Percentiles rank a stretch among this genome's conserved stretches.
Evolutionary conservation across 2,329 filamentous ascomycete genomes (phyloP).

Genomic region (Amylocarpus encephaloides): DNA sequence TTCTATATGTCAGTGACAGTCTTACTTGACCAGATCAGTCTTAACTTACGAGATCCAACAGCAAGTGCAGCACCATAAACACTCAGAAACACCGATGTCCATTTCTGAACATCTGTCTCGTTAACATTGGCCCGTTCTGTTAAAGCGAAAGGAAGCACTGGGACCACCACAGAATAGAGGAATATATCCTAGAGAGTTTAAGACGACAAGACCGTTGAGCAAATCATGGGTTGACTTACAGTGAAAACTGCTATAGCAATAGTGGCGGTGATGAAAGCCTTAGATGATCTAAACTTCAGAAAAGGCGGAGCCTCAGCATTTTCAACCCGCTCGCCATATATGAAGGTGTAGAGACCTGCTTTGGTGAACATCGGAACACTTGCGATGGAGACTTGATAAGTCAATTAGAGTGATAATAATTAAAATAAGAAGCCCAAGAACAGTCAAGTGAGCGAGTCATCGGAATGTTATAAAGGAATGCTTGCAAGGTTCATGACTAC

Average conservation of each 20-base stretch:
- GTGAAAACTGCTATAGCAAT: conserved; percentile 25
- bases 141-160: conserved; percentile 64
- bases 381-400: neutral
- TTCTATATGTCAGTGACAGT: conserved; percentile 17
- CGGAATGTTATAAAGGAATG: too few relatives aligned
- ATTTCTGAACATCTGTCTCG: conserved; percentile 51
- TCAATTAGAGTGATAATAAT: neutral
- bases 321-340: conserved; percentile 22
- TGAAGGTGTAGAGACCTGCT: conserved; percentile 19
- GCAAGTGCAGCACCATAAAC: conserved; percentile 64
- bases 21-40: too few relatives aligned
- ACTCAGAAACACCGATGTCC: conserved; percentile 67
- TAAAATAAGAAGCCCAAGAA: too few relatives aligned
- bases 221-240: conserved; percentile 6
- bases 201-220: neutral
- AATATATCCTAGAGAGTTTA: conserved; percentile 45
- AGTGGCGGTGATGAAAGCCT: conserved; percentile 22
- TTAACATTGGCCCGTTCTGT: conserved; percentile 46
- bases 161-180: conserved; percentile 57
- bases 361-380: conserved; percentile 18
- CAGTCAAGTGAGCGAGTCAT: too few relatives aligned
- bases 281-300: conserved; percentile 24
- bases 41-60: conserved; percentile 36
- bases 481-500: too few relatives aligned
- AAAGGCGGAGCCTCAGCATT: conserved; percentile 21